Percentiles rank a stretch among this genome's conserved stretches.
These are phyloP conservation scores for Bocquillonia castaneifolia DNA, from an alignment of 441 rosid genomes.

Conservation along the genomic window DNA sequence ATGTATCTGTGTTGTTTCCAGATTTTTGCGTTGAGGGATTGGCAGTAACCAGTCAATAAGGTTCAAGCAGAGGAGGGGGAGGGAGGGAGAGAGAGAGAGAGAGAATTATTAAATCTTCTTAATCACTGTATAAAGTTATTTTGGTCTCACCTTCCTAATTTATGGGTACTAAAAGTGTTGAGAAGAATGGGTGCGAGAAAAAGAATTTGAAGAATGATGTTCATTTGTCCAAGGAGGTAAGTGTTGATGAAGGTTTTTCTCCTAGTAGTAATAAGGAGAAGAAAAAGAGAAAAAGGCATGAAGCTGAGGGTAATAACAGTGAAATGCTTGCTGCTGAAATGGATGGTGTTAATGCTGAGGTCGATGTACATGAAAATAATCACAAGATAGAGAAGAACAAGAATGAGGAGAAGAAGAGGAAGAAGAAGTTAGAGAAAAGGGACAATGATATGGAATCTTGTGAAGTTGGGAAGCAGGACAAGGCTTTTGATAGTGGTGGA, in stretches of 20 bases:
- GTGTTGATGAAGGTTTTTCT: background rate
- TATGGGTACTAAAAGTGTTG: constrained; percentile 6
- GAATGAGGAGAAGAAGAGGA: background rate
- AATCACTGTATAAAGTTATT: too few species aligned
- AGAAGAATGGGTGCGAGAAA: background rate
- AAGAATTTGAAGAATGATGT: background rate
- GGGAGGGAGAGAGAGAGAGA: too few species aligned
- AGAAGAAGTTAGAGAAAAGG: background rate
- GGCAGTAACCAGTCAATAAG: constrained; percentile 16
- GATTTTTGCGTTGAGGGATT: constrained; percentile 15
- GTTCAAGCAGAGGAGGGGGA: background rate
- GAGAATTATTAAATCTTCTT: too few species aligned
- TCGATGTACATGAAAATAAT: background rate
- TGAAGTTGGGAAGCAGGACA: background rate
- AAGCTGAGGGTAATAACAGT: background rate
- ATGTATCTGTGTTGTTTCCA: constrained; percentile 19
- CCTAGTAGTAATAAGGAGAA: background rate
- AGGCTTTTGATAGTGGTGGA: background rate
- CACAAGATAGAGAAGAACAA: constrained; percentile 5
- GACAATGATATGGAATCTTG: background rate
- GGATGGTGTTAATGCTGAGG: background rate
- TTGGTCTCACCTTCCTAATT: background rate
- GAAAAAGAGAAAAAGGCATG: background rate
- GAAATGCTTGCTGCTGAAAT: background rate
- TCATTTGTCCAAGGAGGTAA: background rate